Conservation (phyloP, 768 basidiomycete species). For the Podaxis sp. region DNA sequence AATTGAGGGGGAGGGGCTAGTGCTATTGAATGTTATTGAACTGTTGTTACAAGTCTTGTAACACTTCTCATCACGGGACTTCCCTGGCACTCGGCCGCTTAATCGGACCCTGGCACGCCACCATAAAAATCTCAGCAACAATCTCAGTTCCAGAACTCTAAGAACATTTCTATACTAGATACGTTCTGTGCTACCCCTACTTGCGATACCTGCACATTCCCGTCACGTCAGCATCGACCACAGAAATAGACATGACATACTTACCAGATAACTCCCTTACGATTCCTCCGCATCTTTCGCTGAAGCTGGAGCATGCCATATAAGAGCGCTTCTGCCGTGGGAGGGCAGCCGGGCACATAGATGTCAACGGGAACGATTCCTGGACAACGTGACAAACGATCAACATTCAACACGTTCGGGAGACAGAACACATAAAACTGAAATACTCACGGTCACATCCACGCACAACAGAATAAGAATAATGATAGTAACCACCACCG, state of each 20-base stretch:
- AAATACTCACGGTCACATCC: constrained; percentile 87
- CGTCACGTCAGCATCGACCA: neutral
- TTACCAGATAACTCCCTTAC: constrained; percentile 87
- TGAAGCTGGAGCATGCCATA: constrained; percentile 97
- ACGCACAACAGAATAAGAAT: constrained; percentile 97
- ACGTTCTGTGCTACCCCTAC: constrained; percentile 21
- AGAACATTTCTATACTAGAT: neutral
- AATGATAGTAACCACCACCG: constrained; percentile 96
- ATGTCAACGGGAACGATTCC: constrained; percentile 98
- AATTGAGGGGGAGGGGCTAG: neutral
- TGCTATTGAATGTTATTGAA: neutral
- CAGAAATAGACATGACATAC: constrained; percentile 12
- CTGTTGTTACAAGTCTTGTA: constrained; percentile 4
- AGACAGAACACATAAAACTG: neutral
- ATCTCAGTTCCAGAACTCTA: neutral
- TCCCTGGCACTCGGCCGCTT: constrained; percentile 2
- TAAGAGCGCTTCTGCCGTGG: constrained; percentile 93
- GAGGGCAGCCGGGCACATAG: constrained; percentile 94
- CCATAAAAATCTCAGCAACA: neutral
- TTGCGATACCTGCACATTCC: constrained; percentile 48
- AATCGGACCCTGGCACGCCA: constrained; percentile 3
- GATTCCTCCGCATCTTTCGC: constrained; percentile 88
- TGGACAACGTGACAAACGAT: constrained; percentile 23
- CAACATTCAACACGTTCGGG: constrained; percentile 1
- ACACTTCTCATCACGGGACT: constrained; percentile 7